phyloP scores from a whole-genome alignment of 2,329 filamentous ascomycete species.

The Fusarium sp. region DNA sequence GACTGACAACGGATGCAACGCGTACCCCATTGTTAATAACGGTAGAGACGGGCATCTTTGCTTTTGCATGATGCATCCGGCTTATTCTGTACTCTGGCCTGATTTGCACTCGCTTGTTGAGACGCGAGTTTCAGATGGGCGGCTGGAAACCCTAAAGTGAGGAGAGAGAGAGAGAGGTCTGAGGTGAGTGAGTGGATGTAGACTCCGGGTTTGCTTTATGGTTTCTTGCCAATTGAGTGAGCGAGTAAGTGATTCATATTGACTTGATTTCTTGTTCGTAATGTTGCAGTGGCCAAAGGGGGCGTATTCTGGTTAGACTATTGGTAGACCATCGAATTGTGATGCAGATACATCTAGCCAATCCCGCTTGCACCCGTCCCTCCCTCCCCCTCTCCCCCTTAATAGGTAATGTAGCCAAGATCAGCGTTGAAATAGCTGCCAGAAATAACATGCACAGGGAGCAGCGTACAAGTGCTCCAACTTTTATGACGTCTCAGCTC shows the following conservation, averaged over 20 bases:
- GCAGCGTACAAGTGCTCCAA: background rate
- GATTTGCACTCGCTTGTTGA: conserved; percentile 3
- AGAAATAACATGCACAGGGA: conserved; percentile 19
- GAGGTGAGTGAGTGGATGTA: background rate
- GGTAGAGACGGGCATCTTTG: background rate
- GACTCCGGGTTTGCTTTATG: background rate
- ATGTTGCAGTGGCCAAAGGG: background rate
- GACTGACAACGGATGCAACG: conserved; percentile 16
- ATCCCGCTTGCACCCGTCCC: conserved; percentile 35
- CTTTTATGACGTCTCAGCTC: conserved; percentile 22
- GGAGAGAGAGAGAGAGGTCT: too few species aligned
- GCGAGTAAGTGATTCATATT: background rate
- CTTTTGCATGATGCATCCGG: conserved; percentile 4
- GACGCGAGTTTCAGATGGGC: conserved; percentile 31
- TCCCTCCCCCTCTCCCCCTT: conserved; percentile 14
- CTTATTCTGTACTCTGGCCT: background rate
- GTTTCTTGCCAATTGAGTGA: background rate
- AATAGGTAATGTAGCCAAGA: too few species aligned
- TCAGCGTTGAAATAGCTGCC: background rate
- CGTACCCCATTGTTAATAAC: background rate
- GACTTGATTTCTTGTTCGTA: conserved; percentile 5
- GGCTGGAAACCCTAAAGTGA: background rate
- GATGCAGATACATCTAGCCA: conserved; percentile 21
- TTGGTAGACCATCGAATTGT: conserved; percentile 19
- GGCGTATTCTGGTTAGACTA: conserved; percentile 12